A percentile compares a stretch with the other conserved stretches of the same genome.
Conservation (phyloP, 106 monocot species). For the Dendrobium nobile region DNA sequence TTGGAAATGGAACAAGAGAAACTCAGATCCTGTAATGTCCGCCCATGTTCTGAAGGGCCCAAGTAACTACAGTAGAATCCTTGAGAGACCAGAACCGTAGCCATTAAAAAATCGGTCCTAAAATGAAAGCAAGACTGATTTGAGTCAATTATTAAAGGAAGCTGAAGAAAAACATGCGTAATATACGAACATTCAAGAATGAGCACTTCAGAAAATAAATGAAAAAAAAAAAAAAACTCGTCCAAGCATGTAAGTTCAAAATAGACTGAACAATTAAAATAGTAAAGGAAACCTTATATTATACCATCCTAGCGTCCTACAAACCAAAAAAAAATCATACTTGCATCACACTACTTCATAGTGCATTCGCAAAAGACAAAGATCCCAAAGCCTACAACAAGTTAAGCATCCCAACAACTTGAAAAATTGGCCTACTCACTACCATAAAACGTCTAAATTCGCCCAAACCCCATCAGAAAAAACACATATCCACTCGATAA, state of each 20-base stretch:
- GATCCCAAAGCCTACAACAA: neutral
- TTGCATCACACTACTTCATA: neutral
- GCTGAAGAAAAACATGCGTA: neutral
- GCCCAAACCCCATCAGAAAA: too few species aligned
- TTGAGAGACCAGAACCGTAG: conserved; percentile 32
- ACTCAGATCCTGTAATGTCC: conserved; percentile 21
- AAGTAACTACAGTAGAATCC: conserved; percentile 14
- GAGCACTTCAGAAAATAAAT: neutral
- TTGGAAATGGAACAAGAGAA: conserved; percentile 32
- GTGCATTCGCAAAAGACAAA: neutral
- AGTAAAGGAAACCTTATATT: too few species aligned
- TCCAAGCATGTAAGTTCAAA: too few species aligned
- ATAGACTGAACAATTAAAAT: too few species aligned
- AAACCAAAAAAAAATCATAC: too few species aligned
- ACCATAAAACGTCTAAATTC: neutral
- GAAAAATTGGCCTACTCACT: neutral
- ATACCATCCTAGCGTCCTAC: too few species aligned
- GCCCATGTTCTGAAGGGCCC: conserved; percentile 15
- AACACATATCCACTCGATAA: too few species aligned
- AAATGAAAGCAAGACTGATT: neutral
- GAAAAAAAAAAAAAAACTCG: neutral
- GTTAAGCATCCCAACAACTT: neutral
- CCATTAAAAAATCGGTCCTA: conserved; percentile 21
- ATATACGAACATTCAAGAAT: neutral
- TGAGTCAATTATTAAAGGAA: neutral